A percentile compares a stretch with the other conserved stretches of the same genome.
phyloP scores from a whole-genome alignment of 1,139 yeast genomes.

The Hyphopichia khmerensis region DNA sequence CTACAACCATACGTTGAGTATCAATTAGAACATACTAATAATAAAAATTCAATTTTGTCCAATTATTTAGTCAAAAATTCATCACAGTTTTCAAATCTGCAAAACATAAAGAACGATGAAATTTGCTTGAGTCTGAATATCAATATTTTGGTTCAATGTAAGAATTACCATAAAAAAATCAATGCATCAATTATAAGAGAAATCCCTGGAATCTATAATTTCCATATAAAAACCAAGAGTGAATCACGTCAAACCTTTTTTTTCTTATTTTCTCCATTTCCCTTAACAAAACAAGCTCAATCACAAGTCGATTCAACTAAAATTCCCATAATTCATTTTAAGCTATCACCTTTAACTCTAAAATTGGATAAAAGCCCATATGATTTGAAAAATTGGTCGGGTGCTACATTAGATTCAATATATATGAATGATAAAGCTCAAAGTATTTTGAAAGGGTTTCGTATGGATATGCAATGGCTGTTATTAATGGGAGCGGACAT shows the following conservation, averaged over 20 bases:
- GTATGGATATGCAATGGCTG: conserved; percentile 26
- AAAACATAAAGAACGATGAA: conserved; percentile 2
- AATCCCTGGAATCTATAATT: conserved; percentile 54
- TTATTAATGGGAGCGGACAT: conserved; percentile 6
- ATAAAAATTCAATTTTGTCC: neutral
- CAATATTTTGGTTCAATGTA: conserved; percentile 57
- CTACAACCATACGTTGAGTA: conserved; percentile 24
- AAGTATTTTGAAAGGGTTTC: conserved; percentile 39
- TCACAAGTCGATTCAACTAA: conserved; percentile 52
- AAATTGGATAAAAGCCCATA: conserved; percentile 19
- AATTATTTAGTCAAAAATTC: conserved; percentile 16
- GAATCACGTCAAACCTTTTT: conserved; percentile 24
- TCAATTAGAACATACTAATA: neutral
- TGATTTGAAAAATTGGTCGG: conserved; percentile 38
- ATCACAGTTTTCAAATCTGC: conserved; percentile 11
- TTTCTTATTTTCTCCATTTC: conserved; percentile 56
- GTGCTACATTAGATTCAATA: conserved; percentile 37
- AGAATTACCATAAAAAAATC: conserved; percentile 45
- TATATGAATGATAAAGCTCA: conserved; percentile 47
- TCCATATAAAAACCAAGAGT: conserved; percentile 31
- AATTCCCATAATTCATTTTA: conserved; percentile 56
- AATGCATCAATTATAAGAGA: conserved; percentile 57
- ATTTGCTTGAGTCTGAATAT: conserved; percentile 28
- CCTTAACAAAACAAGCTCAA: conserved; percentile 59
- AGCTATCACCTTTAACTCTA: conserved; percentile 29